Evolutionary conservation across 2,329 filamentous ascomycete species (phyloP).

Genomic region (Hypoxylon sp.): DNA sequence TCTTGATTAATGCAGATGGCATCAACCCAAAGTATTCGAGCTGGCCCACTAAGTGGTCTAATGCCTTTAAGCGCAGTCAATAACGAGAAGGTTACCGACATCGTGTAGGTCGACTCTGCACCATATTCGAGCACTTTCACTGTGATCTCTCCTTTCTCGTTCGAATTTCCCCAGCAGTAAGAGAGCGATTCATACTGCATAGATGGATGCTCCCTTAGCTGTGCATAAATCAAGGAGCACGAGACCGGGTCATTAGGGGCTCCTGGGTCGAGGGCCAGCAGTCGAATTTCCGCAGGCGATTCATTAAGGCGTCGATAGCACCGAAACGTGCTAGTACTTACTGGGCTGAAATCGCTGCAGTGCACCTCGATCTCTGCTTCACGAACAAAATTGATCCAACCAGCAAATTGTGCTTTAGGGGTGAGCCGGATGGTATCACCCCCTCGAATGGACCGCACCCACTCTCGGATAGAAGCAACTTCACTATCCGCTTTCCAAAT

Average conservation of each 20-base stretch:
- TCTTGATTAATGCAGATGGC: constrained; percentile 15
- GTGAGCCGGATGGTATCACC: constrained; percentile 7
- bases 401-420: neutral
- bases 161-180: constrained; percentile 14
- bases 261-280: neutral
- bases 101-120: neutral
- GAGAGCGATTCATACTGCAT: constrained; percentile 17
- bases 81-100: neutral
- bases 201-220: neutral
- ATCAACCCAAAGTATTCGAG: constrained; percentile 14
- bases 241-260: neutral
- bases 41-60: constrained; percentile 2
- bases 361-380: constrained; percentile 1
- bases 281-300: neutral
- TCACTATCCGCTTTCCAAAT: constrained; percentile 3
- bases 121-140: neutral
- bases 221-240: neutral
- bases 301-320: neutral
- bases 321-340: neutral
- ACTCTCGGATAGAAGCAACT: neutral
- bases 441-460: constrained; percentile 5
- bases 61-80: constrained; percentile 2
- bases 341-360: neutral
- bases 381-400: constrained; percentile 14
- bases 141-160: neutral